These are phyloP conservation scores for Metarhizium humberi DNA, from an alignment of 2,329 filamentous ascomycete species.

Conservation along the genomic window DNA sequence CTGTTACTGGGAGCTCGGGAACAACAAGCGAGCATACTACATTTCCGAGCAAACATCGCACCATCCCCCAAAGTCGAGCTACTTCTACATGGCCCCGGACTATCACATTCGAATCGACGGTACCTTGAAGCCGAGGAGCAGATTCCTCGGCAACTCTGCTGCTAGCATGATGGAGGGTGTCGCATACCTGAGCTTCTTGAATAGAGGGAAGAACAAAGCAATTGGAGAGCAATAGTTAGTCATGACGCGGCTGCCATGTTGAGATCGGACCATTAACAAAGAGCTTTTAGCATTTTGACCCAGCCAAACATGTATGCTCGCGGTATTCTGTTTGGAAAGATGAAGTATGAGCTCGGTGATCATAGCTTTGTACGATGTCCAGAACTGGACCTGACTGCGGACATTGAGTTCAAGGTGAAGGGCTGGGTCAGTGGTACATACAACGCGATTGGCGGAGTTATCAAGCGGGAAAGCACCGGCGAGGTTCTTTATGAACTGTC, in stretches of 20 bases:
- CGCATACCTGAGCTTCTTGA: conserved; percentile 74
- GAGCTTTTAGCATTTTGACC: conserved; percentile 61
- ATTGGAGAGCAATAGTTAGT: conserved; percentile 81
- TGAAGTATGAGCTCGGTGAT: conserved; percentile 98
- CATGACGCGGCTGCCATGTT: background rate
- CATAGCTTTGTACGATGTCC: conserved; percentile 90
- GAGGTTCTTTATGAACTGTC: conserved; percentile 87
- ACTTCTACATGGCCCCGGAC: conserved; percentile 95
- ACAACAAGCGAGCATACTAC: conserved; percentile 84
- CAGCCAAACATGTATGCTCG: conserved; percentile 99
- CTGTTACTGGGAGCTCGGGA: conserved; percentile 88
- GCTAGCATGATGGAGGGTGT: conserved; percentile 98
- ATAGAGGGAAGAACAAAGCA: conserved; percentile 56
- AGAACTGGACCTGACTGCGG: conserved; percentile 74
- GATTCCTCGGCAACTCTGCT: conserved; percentile 92
- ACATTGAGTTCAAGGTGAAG: conserved; percentile 98
- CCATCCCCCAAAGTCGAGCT: conserved; percentile 96
- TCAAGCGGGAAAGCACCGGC: conserved; percentile 80
- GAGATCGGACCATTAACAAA: conserved; percentile 4
- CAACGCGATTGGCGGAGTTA: conserved; percentile 86
- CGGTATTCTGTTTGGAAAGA: conserved; percentile 94
- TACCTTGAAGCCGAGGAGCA: conserved; percentile 87
- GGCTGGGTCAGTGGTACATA: conserved; percentile 95
- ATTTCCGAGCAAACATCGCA: conserved; percentile 97
- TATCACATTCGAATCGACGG: conserved; percentile 94